Evolutionary conservation across 2,329 filamentous ascomycete genomes (phyloP), one percentile per base, ranked within the genome.

Genomic region (Curvularia hawaiiensis): DNA sequence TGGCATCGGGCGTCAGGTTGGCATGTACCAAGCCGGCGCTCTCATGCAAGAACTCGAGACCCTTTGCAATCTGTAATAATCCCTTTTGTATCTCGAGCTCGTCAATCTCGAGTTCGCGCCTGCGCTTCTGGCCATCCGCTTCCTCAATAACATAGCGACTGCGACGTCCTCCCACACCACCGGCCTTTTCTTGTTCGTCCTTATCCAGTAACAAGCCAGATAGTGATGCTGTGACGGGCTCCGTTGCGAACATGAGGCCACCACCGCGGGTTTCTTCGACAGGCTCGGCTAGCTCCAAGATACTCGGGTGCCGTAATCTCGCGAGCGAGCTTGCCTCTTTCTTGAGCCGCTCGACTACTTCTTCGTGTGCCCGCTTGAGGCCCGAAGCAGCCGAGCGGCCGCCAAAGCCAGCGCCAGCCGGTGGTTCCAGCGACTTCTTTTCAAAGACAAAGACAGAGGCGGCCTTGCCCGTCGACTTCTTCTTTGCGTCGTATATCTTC

Each of bases 81-180:
- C 95, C 95, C 78, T 99, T 99, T 75, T 99, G 95, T 68, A 98
- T 96, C 77, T 99, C 95, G 58, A 99, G 81, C 78, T 98, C 95
- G 73, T 99, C 95, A 60, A 99, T 91, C 75, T 98, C 94, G 14
- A 97, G 78, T 71, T 98, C 93, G 67, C 90, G 84, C 68, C 91
- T 83, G 67, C 76, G 73, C 54, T 88, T 84, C 49, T 86, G 86
- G 35, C 90, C 90, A 65, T 93, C 89, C 0, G 88, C 82, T 65
- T 92, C 90, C 70, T 95, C 91, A 1, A 90, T 88, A 53, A 95
- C 89, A 78, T 88, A 95, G 66, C 91, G 88, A 74, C 91, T 92
- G 4, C 87, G 82, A 59, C 91, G 83, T 11, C 90, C 88, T 40
- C 88, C 86, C 0, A 85, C 83, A 8, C 90, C 87, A 38, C 87